phyloP scores from a whole-genome alignment of 495 filamentous ascomycete genomes.

The Venustampulla echinocandica region DNA sequence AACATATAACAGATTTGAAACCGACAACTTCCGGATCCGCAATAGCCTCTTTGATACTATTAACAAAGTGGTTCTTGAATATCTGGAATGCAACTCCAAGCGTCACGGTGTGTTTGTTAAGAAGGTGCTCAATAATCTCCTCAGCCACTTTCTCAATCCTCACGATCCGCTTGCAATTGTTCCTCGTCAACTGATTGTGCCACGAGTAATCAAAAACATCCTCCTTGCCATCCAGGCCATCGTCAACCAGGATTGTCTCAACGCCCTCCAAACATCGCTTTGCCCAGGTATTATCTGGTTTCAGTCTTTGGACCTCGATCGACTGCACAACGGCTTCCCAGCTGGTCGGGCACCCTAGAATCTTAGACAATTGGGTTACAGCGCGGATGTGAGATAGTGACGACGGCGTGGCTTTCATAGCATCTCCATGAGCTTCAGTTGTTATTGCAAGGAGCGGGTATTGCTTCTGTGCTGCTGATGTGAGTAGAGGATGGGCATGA shows the following conservation, averaged over 20 bases:
- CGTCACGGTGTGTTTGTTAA: slow-evolving; percentile 21
- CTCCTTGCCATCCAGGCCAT: slow-evolving; percentile 52
- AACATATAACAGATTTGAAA: slow-evolving; percentile 83
- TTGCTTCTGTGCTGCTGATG: slow-evolving; percentile 24
- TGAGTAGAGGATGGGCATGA: slow-evolving; percentile 66
- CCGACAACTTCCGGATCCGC: slow-evolving; percentile 62
- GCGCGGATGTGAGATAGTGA: slow-evolving; percentile 64
- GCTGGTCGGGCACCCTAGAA: slow-evolving; percentile 49
- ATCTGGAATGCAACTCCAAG: slow-evolving; percentile 26
- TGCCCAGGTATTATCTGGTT: slow-evolving; percentile 50
- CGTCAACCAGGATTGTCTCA: slow-evolving; percentile 72
- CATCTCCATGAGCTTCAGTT: slow-evolving; percentile 63
- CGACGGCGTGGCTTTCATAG: slow-evolving; percentile 45
- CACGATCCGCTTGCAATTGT: slow-evolving; percentile 66
- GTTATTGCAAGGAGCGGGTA: slow-evolving; percentile 61
- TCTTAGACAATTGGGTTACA: slow-evolving; percentile 54
- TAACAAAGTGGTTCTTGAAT: slow-evolving; percentile 38
- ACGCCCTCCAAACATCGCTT: slow-evolving; percentile 62
- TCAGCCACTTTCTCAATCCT: slow-evolving; percentile 74
- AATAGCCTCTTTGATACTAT: slow-evolving; percentile 31
- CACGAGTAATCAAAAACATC: slow-evolving; percentile 54
- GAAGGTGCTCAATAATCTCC: slow-evolving; percentile 42
- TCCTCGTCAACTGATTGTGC: slow-evolving; percentile 59
- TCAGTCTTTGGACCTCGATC: slow-evolving; percentile 44
- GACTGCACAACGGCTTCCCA: slow-evolving; percentile 57